These are phyloP conservation scores for Hondaea fermentalgiana DNA, from an alignment of 108 stramenopile species.

Conservation along the genomic window DNA sequence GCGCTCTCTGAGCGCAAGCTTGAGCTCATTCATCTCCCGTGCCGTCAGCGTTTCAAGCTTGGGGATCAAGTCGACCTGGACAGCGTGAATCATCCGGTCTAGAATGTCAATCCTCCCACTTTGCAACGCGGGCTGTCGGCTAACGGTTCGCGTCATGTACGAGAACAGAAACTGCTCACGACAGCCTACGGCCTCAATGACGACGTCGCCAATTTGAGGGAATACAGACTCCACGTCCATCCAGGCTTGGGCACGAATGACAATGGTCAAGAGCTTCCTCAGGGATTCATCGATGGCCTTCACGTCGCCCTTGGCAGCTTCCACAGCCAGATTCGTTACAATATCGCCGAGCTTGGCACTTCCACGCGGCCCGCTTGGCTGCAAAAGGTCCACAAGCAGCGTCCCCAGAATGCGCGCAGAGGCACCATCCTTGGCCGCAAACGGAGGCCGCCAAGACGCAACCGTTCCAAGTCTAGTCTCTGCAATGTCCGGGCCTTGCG, in stretches of 20 bases:
- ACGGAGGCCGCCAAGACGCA: background rate
- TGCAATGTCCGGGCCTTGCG: background rate
- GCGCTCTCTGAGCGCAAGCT: no score
- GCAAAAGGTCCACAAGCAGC: background rate
- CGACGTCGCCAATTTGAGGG: background rate
- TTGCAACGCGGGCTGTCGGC: background rate
- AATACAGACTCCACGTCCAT: background rate
- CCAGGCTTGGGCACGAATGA: background rate
- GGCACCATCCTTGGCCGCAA: background rate
- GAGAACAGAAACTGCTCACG: background rate
- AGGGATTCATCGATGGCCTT: background rate
- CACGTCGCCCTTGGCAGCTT: background rate
- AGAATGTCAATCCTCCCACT: background rate
- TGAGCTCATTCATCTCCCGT: background rate
- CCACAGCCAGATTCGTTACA: background rate
- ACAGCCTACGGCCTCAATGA: background rate
- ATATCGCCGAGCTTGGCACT: background rate
- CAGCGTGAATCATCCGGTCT: background rate
- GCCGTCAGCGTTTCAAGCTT: background rate
- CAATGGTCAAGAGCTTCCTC: background rate
- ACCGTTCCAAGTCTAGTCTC: background rate
- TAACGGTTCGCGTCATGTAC: background rate
- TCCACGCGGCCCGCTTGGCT: background rate
- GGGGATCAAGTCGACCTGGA: background rate
- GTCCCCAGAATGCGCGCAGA: background rate